phyloP scores from a whole-genome alignment of 2,329 filamentous ascomycete genomes.

The Calonectria pteridis region DNA sequence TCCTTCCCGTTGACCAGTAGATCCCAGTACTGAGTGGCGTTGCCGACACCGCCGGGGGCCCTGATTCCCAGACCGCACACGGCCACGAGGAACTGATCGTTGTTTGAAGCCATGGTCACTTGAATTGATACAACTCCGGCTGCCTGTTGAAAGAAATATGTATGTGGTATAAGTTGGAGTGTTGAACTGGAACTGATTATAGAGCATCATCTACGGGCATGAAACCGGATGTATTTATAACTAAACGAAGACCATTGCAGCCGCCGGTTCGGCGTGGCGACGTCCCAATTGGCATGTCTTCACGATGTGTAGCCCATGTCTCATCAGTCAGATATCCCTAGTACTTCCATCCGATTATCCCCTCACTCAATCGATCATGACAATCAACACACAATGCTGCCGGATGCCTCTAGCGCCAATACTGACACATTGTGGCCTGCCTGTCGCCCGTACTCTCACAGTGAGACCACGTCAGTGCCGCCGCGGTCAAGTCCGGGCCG shows the following conservation, averaged over 20 bases:
- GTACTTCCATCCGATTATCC: not conserved
- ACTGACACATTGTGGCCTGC: conserved; percentile 1
- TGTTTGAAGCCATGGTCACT: not conserved
- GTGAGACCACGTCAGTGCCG: not conserved
- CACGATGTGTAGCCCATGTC: not conserved
- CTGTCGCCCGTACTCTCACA: not conserved
- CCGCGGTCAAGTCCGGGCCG: not conserved
- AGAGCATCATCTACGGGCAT: not conserved
- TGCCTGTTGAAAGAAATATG: not conserved
- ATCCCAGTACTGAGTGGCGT: conserved; percentile 40
- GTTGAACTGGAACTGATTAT: conserved; percentile 2
- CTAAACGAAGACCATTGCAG: not conserved
- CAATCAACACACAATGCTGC: not conserved
- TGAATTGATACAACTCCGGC: not conserved
- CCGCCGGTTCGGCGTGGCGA: not conserved
- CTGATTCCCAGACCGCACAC: conserved; percentile 46
- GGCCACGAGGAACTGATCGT: conserved; percentile 29
- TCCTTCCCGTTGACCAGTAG: conserved; percentile 41
- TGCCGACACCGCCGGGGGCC: conserved; percentile 39
- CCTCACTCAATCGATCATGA: not conserved
- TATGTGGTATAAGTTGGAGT: not conserved
- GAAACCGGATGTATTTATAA: conserved; percentile 1
- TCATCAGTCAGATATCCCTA: not conserved
- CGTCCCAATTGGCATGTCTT: not conserved
- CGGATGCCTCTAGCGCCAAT: not conserved